Percentiles rank a stretch among this genome's conserved stretches.
phyloP scores from a whole-genome alignment of 1,284 basidiomycete genomes.

The Lentinula novae-zelandiae region DNA sequence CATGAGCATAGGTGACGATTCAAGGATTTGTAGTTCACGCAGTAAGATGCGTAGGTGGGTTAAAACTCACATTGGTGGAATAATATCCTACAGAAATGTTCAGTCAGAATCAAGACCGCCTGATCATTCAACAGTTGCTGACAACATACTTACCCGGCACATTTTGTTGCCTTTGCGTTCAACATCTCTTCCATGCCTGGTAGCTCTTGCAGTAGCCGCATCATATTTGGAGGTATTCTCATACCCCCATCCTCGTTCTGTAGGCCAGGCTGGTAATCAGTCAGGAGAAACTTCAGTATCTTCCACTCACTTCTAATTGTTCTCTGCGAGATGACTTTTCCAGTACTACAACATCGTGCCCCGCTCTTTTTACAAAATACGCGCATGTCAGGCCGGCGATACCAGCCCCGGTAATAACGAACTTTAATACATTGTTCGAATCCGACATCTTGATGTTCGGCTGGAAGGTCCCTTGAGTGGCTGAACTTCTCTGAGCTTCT shows the following conservation, averaged over 20 bases:
- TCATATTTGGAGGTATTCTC: slow-evolving; percentile 14
- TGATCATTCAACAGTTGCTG: not conserved
- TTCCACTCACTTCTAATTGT: not conserved
- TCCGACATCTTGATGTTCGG: not conserved
- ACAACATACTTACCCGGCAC: slow-evolving; percentile 7
- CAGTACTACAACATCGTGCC: slow-evolving; percentile 10
- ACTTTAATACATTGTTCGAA: slow-evolving; percentile 6
- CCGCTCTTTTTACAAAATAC: slow-evolving; percentile 9
- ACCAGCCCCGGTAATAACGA: slow-evolving; percentile 15
- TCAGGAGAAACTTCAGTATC: not conserved
- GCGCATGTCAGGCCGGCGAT: slow-evolving; percentile 16
- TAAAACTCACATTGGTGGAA: slow-evolving; percentile 5
- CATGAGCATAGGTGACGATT: too few species aligned
- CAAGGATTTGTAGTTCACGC: too few species aligned
- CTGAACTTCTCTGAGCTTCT: not conserved
- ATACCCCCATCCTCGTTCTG: slow-evolving; percentile 5
- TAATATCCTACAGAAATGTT: not conserved
- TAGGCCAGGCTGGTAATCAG: not conserved
- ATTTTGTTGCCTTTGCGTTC: slow-evolving; percentile 1
- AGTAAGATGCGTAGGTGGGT: too few species aligned
- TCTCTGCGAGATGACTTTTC: slow-evolving; percentile 5
- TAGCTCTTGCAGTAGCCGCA: slow-evolving; percentile 5
- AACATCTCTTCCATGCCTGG: slow-evolving; percentile 5
- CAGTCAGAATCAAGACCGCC: not conserved
- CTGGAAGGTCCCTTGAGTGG: not conserved